These are phyloP conservation scores for Calycina marina DNA, from an alignment of 2,329 filamentous ascomycete genomes.

Conservation along the genomic window DNA sequence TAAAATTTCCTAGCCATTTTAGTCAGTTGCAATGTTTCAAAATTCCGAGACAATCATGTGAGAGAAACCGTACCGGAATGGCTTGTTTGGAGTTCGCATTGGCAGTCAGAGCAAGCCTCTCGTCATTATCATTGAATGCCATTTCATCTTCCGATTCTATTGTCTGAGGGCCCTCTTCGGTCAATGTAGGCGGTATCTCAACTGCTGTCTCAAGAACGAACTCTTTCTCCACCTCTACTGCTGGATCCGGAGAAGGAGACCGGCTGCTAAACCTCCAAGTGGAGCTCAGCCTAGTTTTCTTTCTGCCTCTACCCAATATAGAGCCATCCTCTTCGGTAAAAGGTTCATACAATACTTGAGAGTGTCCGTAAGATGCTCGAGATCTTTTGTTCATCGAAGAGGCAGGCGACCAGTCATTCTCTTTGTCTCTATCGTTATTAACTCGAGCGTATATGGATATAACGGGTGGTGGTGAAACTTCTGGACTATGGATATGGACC, in stretches of 20 bases:
- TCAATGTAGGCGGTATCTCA: constrained; percentile 15
- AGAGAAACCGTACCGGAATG: too few relatives aligned
- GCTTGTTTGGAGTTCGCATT: too few relatives aligned
- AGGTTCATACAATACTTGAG: too few relatives aligned
- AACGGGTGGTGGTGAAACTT: too few relatives aligned
- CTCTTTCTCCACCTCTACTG: constrained; percentile 8
- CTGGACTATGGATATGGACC: too few relatives aligned
- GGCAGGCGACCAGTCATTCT: constrained; percentile 54
- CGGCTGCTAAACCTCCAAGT: constrained; percentile 62
- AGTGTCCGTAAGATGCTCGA: constrained; percentile 52
- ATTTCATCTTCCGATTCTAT: constrained; percentile 25
- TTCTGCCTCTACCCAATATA: constrained; percentile 45
- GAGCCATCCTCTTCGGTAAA: constrained; percentile 53
- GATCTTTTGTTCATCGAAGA: constrained; percentile 65
- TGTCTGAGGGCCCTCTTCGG: constrained; percentile 28
- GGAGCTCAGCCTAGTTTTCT: constrained; percentile 52
- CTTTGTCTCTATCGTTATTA: too few relatives aligned
- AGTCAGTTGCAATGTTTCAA: too few relatives aligned
- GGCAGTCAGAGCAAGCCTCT: too few relatives aligned
- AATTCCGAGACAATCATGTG: too few relatives aligned
- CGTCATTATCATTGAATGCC: too few relatives aligned
- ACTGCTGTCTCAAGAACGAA: constrained; percentile 2
- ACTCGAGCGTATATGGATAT: too few relatives aligned
- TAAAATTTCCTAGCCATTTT: too few relatives aligned
- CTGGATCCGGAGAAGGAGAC: constrained; percentile 50